Conservation (phyloP, 768 basidiomycete genomes). For the Multifurca ochricompacta region DNA sequence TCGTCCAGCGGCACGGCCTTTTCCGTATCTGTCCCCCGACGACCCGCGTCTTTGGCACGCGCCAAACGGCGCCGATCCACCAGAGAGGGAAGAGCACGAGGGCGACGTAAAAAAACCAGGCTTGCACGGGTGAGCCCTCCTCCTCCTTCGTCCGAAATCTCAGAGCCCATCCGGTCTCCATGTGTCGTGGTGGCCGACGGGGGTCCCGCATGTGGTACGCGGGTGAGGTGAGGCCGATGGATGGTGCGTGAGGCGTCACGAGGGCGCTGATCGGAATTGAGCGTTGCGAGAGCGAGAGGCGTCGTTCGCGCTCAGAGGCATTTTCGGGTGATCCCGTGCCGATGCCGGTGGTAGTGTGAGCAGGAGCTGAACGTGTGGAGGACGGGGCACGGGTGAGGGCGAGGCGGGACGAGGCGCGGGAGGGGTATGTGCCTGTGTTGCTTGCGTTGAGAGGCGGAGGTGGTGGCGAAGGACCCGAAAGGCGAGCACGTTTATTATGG, state of each 20-base stretch:
- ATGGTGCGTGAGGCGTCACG: slow-evolving; percentile 72
- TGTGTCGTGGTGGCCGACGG: slow-evolving; percentile 50
- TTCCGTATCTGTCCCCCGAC: slow-evolving; percentile 51
- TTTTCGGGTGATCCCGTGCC: slow-evolving; percentile 1
- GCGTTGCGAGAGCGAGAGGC: slow-evolving; percentile 45
- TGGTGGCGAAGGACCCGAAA: slow-evolving; percentile 37
- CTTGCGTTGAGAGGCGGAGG: slow-evolving; percentile 33
- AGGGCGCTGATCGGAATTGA: slow-evolving; percentile 78
- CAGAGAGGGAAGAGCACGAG: slow-evolving; percentile 51
- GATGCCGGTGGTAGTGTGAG: too few relatives aligned
- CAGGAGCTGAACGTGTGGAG: slow-evolving; percentile 28
- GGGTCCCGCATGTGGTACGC: slow-evolving; percentile 80
- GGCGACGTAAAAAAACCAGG: slow-evolving; percentile 73
- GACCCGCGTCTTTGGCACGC: slow-evolving; percentile 54
- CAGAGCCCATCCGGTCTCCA: slow-evolving; percentile 56
- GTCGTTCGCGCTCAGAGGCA: slow-evolving; percentile 6
- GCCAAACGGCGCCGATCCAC: slow-evolving; percentile 57
- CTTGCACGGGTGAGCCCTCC: slow-evolving; percentile 47
- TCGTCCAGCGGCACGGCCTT: slow-evolving; percentile 70
- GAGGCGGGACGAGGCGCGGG: slow-evolving; percentile 27
- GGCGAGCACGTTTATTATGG: slow-evolving; percentile 59
- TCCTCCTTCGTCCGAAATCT: slow-evolving; percentile 48
- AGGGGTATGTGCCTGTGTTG: slow-evolving; percentile 39
- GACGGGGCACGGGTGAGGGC: slow-evolving; percentile 20
- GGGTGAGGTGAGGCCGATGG: slow-evolving; percentile 43